phyloP scores from a whole-genome alignment of 2,329 filamentous ascomycete genomes.

The Penicillium hesseltinei region DNA sequence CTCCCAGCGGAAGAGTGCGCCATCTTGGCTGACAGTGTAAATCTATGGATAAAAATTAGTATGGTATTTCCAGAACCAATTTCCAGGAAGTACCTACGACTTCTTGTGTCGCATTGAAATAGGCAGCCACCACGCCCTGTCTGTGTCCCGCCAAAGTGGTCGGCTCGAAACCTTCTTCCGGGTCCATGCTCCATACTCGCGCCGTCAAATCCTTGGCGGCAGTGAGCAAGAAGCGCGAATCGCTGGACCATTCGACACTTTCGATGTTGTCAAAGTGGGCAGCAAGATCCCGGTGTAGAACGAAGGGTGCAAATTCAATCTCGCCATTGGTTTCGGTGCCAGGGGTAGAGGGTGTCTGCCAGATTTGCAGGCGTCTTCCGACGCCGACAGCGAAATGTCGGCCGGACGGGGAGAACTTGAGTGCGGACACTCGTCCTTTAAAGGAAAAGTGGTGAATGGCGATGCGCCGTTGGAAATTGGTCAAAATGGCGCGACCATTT shows the following conservation, averaged over 20 bases:
- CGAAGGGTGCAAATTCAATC: conserved; percentile 92
- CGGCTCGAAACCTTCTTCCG: conserved; percentile 82
- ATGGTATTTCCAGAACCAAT: background rate
- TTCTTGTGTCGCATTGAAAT: conserved; percentile 93
- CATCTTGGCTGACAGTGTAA: conserved; percentile 94
- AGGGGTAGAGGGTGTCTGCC: conserved; percentile 90
- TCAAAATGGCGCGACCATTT: conserved; percentile 89
- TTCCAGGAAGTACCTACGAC: conserved; percentile 49
- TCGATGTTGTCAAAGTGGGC: conserved; percentile 86
- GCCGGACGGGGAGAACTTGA: conserved; percentile 88
- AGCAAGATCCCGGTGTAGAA: conserved; percentile 78
- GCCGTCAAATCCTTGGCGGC: conserved; percentile 89
- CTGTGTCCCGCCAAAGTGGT: conserved; percentile 89
- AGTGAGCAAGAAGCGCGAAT: conserved; percentile 92
- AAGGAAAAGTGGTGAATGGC: conserved; percentile 96
- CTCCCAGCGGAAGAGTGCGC: conserved; percentile 92
- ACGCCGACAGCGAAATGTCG: conserved; percentile 86
- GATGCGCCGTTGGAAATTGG: conserved; percentile 81
- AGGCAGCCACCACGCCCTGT: conserved; percentile 88
- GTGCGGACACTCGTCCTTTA: conserved; percentile 73
- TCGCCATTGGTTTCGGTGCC: conserved; percentile 75
- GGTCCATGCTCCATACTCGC: conserved; percentile 89
- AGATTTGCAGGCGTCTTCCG: conserved; percentile 86
- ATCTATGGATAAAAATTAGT: conserved; percentile 51
- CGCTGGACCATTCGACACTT: conserved; percentile 90